Percentiles rank a stretch among this genome's conserved stretches.
These are phyloP conservation scores for Cocos nucifera DNA, from an alignment of 176 grass and related monocot species.

Conservation along the genomic window DNA sequence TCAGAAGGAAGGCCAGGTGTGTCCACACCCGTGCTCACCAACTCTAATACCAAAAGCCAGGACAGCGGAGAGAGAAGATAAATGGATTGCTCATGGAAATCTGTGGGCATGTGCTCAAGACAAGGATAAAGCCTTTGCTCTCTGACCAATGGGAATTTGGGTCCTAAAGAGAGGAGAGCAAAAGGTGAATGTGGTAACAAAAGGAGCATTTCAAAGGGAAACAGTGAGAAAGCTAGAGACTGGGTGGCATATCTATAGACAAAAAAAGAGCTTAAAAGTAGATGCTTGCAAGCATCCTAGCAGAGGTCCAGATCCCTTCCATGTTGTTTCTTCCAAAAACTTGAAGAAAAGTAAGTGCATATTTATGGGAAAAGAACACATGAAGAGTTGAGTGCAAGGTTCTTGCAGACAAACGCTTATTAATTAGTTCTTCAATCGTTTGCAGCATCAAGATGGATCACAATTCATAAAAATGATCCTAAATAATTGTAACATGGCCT, in stretches of 20 bases:
- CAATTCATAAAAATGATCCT: too few species aligned
- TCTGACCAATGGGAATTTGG: not conserved
- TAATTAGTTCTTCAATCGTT: too few species aligned
- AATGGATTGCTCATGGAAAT: not conserved
- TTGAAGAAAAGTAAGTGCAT: too few species aligned
- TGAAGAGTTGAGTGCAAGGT: too few species aligned
- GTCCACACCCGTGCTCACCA: not conserved
- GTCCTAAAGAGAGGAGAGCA: not conserved
- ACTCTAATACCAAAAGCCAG: not conserved
- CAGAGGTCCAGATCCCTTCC: not conserved
- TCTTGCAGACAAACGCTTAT: too few species aligned
- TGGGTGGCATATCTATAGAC: too few species aligned
- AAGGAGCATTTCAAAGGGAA: not conserved
- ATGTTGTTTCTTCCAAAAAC: not conserved
- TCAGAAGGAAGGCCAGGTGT: not conserved
- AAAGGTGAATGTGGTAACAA: not conserved
- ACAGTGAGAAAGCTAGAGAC: too few species aligned
- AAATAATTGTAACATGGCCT: too few species aligned
- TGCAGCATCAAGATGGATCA: too few species aligned
- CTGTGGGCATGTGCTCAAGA: slow-evolving; percentile 1
- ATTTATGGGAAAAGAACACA: too few species aligned
- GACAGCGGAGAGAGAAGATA: not conserved
- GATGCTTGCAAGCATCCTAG: slow-evolving; percentile 6
- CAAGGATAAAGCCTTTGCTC: not conserved
- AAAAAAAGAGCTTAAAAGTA: not conserved